Conservation (phyloP, 1,284 basidiomycete genomes). For the Cutaneotrichosporon mucoides region DNA sequence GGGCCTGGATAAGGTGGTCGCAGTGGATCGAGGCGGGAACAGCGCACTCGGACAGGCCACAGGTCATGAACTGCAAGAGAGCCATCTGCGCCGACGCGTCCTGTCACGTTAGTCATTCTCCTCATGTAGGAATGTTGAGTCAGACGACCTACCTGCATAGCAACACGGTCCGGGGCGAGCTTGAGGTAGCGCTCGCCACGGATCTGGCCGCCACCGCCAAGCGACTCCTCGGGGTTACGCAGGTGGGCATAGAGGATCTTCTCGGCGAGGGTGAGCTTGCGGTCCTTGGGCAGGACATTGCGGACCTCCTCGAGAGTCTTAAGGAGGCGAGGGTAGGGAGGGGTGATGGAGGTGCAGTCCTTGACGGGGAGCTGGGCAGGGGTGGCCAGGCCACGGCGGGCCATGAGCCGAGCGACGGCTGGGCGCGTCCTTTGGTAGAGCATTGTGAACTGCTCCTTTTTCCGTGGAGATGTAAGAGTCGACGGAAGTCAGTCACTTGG, state of each 20-base stretch:
- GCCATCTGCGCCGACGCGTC: conserved; percentile 94
- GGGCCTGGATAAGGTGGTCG: conserved; percentile 93
- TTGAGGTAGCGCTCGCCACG: conserved; percentile 89
- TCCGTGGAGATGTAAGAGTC: not conserved
- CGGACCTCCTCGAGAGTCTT: conserved; percentile 71
- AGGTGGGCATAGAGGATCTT: conserved; percentile 98
- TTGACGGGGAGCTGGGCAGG: conserved; percentile 41
- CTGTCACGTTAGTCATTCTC: conserved; percentile 11
- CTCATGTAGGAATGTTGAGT: not conserved
- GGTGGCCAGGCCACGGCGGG: conserved; percentile 41
- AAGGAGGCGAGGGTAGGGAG: conserved; percentile 77
- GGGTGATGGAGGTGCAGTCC: conserved; percentile 67
- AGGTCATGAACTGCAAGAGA: conserved; percentile 99
- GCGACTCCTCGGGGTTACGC: conserved; percentile 65
- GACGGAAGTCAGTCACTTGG: not conserved
- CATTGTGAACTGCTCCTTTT: conserved; percentile 6
- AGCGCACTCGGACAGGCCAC: conserved; percentile 76
- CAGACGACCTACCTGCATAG: conserved; percentile 68
- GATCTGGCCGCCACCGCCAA: conserved; percentile 63
- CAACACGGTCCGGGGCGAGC: conserved; percentile 85
- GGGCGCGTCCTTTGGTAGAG: conserved; percentile 15
- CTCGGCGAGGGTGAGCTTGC: conserved; percentile 79
- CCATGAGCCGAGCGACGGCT: conserved; percentile 12
- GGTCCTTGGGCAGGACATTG: conserved; percentile 59
- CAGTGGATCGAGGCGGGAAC: conserved; percentile 90